Percentiles rank a stretch among this genome's conserved stretches.
These are phyloP conservation scores for Aspergillus asperescens DNA, from an alignment of 495 filamentous ascomycete genomes.

Conservation along the genomic window DNA sequence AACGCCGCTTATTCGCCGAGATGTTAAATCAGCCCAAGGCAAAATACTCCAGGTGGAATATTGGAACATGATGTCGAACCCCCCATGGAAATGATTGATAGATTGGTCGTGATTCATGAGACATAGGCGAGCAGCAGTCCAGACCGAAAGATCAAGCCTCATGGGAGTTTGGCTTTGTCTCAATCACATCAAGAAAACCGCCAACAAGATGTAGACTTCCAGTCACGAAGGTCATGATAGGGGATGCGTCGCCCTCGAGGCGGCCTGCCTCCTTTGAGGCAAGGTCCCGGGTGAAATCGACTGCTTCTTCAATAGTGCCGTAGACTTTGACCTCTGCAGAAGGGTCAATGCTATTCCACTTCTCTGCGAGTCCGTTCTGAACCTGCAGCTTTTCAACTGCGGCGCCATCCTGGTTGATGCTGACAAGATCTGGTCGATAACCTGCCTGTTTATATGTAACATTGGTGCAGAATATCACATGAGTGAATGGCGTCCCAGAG, in stretches of 20 bases:
- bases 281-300: constrained; percentile 58
- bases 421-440: constrained; percentile 73
- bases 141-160: not conserved
- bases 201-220: constrained; percentile 90
- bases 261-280: constrained; percentile 31
- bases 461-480: constrained; percentile 87
- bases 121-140: not conserved
- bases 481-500: constrained; percentile 58
- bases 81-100: not conserved
- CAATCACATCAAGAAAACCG: constrained; percentile 70
- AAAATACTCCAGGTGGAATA: constrained; percentile 13
- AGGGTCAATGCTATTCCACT: constrained; percentile 65
- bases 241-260: constrained; percentile 30
- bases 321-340: constrained; percentile 57
- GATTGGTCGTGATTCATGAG: not conserved
- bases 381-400: constrained; percentile 65
- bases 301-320: constrained; percentile 79
- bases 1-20: constrained; percentile 1
- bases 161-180: constrained; percentile 43
- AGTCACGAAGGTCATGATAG: constrained; percentile 58
- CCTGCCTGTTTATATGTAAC: constrained; percentile 67
- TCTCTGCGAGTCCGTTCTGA: constrained; percentile 67
- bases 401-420: constrained; percentile 60
- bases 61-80: constrained; percentile 18
- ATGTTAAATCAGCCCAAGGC: constrained; percentile 8